Evolutionary conservation across 2,329 filamentous ascomycete genomes (phyloP), one percentile per base, ranked within the genome.

Genomic region (Diaporthe helianthi): DNA sequence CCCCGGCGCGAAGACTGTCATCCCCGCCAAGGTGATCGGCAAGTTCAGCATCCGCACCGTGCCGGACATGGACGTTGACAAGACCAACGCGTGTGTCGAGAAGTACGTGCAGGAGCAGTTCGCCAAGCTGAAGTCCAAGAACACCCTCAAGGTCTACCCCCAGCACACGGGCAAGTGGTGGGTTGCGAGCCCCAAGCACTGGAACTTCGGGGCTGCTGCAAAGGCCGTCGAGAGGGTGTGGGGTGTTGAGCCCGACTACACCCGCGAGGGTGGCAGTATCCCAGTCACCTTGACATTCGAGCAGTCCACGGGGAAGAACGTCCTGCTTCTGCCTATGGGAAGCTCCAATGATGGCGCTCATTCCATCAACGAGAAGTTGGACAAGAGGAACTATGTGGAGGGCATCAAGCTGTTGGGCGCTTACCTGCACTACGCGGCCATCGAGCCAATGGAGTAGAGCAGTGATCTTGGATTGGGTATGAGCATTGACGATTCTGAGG

Each of bases 11-110:
- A 99, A 99, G 88, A 99, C 96, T 1, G 96, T 99, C 76, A 99
- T 99, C 76, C 96, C 96, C 3, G 95, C 96, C 77, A 98, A 98
- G 86, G 96, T 99, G 69, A 92, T 91, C 76, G 96, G 96, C 82
- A 99, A 99, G 84, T 99, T 99, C 86, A 97, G 93, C 63, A 98
- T 99, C 83, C 91, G 96, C 75, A 98, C 94, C 44, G 96, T 99
- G 26, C 96, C 96, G 65, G 89, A 99, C 83, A 99, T 99, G 96
- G 92, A 98, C 79, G 93, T 93, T 75, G 90, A 93, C 68, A 89
- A 91, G 78, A 97, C 97, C 76, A 97, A 97, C 83, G 87, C 90
- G 78, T 86, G 91, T 53, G 95, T 99, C 52, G 92, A 89, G 83
- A 90, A 92, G 80, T 92, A 94, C 80, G 87, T 98, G 73, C 87